Base-by-base conservation (phyloP, 345 rosid species). In the Salix udensis region DNA sequence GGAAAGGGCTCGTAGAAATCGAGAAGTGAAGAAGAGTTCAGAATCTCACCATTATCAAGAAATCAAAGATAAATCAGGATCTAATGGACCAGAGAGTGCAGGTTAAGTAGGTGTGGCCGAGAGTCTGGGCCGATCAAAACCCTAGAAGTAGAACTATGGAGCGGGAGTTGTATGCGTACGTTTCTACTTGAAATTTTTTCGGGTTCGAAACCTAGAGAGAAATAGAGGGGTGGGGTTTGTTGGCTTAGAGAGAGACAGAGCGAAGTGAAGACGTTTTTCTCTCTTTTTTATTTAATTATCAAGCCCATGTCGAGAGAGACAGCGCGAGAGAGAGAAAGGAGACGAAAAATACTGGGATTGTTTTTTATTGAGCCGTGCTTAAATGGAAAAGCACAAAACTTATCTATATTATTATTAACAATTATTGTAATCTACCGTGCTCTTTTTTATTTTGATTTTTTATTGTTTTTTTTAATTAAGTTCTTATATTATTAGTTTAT, bases 201-300 rank as follows among this genome's bases (percentile, higher is more conserved):
- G 19, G 18, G 28, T 69, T 75, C 28, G 68, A 76, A 80, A 80
- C 79, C 83, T 80, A 76, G 76, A 80, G 69, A 16, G 65, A 72
- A 1, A 21, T 24, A 7, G 60, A 66, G 37, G 31, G 67, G 65
- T 14, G 34, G 1, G 15, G 31, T 30, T 70, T 15, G 65, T 71
- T 48, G 65, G 65, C 19, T 11, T 65, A 18, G 26, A 53, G 68
- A 52, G 75, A 55, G 55, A 39, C 46, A 69, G 68, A 40, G 16
- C 6, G 28, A 48, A 23, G 36, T 30, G 40, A 28, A 14, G 12
- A 14, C 18, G 5, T 34, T 66, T 15, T 18, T 6, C 36, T 40
- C 13, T 40, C 44, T 23, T 9, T 64, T 48, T 50, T 53, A 52
- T 69, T 68, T 61, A 64, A 68, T 46, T 40, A 69, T 68, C 70